A percentile compares a stretch with the other conserved stretches of the same genome.
Conservation (phyloP, 192 early-diverging fungal genomes). For the Diversispora eburnea region DNA sequence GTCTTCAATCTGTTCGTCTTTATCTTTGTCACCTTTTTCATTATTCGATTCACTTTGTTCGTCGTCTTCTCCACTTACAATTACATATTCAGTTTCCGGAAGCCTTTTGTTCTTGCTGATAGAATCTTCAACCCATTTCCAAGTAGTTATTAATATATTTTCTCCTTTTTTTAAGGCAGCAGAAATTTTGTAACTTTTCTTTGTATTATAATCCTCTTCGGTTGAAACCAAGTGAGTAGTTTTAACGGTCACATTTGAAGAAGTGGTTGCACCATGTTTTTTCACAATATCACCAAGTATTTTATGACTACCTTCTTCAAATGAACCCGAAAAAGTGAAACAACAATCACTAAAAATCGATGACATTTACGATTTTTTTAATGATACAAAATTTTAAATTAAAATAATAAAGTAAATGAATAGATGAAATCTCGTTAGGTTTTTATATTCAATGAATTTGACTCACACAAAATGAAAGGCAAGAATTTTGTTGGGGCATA, state of each 20-base stretch:
- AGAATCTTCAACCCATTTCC: conserved; percentile 39
- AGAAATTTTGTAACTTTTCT: conserved; percentile 29
- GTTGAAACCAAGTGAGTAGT: conserved; percentile 41
- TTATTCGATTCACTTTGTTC: not conserved
- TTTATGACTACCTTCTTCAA: not conserved
- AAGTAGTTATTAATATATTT: conserved; percentile 29
- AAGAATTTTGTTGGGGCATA: too few species aligned
- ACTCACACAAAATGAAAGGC: too few species aligned
- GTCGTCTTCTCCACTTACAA: conserved; percentile 2
- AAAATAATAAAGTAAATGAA: too few species aligned
- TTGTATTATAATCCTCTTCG: conserved; percentile 26
- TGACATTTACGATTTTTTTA: not conserved
- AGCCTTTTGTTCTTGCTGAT: conserved; percentile 26
- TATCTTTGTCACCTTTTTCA: too few species aligned
- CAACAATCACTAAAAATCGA: conserved; percentile 13
- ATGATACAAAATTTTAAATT: too few species aligned
- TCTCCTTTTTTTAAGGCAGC: conserved; percentile 24
- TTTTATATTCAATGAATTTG: too few species aligned
- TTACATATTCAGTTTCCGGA: conserved; percentile 23
- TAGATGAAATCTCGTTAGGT: too few species aligned
- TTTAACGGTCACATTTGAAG: conserved; percentile 29
- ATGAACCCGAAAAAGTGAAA: conserved; percentile 16
- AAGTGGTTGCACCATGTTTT: conserved; percentile 17
- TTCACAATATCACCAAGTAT: not conserved
- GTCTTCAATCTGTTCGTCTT: too few species aligned